Evolutionary conservation across 345 rosid genomes (phyloP).

Genomic region (Eutrema heterophyllum): DNA sequence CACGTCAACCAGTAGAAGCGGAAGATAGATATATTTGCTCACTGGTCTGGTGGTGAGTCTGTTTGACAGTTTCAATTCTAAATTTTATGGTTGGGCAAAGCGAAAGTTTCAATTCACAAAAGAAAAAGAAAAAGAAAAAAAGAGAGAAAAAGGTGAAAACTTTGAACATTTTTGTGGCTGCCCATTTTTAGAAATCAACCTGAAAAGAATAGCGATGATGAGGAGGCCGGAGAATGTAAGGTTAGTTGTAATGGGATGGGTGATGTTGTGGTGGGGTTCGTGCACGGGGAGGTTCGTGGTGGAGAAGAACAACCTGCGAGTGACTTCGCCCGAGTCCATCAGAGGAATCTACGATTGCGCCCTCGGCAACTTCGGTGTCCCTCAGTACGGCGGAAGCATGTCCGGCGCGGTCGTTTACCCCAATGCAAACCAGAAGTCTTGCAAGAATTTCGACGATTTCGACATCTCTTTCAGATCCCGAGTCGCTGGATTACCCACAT

Average conservation of each 20-base stretch:
- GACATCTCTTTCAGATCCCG: conserved; percentile 56
- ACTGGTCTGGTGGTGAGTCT: not conserved
- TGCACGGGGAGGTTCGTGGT: conserved; percentile 73
- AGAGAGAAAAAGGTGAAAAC: not conserved
- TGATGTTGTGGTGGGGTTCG: conserved; percentile 34
- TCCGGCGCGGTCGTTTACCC: conserved; percentile 79
- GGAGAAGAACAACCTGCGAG: conserved; percentile 59
- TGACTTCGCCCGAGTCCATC: conserved; percentile 86
- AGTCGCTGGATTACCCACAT: conserved; percentile 72
- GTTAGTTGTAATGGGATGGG: conserved; percentile 2
- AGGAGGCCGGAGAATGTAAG: not conserved
- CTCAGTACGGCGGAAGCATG: conserved; percentile 99
- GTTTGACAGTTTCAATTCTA: conserved; percentile 22
- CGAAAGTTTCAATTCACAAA: not conserved
- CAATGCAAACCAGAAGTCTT: conserved; percentile 66
- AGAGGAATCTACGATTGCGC: conserved; percentile 86
- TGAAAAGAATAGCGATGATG: not conserved
- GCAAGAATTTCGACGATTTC: conserved; percentile 55
- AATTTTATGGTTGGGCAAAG: too few relatives aligned
- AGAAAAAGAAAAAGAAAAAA: not conserved
- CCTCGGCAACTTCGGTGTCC: conserved; percentile 95
- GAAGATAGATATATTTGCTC: not conserved
- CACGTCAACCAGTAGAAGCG: conserved; percentile 6
- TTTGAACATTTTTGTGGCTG: conserved; percentile 4
- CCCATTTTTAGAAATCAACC: not conserved